Percentiles rank a stretch among this genome's conserved stretches.
These are phyloP conservation scores for Acanthamoeba royreba DNA, from an alignment of 208 protist genomes.

Conservation along the genomic window DNA sequence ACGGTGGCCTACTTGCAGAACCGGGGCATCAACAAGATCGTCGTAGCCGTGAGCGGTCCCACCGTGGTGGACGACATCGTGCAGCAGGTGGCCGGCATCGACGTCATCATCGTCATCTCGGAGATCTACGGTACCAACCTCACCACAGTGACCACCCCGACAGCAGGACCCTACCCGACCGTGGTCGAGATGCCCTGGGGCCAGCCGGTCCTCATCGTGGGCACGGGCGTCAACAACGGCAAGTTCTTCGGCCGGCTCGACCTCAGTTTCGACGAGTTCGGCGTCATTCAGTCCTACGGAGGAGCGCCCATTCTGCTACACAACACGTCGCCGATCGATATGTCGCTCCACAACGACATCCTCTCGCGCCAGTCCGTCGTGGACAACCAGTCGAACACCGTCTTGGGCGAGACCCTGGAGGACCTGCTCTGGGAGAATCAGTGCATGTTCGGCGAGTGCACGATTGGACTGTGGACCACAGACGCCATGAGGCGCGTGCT, in stretches of 20 bases:
- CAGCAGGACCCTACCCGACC: not conserved
- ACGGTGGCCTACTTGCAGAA: not conserved
- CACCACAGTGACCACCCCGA: not conserved
- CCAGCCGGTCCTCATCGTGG: not conserved
- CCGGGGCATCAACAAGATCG: constrained; percentile 7
- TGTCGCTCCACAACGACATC: not conserved
- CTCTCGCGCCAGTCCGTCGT: not conserved
- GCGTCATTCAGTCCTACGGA: not conserved
- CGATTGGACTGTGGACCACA: not conserved
- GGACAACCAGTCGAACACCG: not conserved
- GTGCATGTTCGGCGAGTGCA: constrained; percentile 27
- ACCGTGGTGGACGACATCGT: not conserved
- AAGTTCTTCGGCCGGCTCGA: not conserved
- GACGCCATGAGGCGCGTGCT: not conserved
- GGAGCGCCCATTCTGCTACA: not conserved
- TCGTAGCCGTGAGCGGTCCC: not conserved
- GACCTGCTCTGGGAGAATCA: not conserved
- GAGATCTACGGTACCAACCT: not conserved
- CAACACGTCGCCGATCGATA: not conserved
- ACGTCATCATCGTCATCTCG: not conserved
- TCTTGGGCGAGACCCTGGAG: not conserved
- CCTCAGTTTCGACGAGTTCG: not conserved
- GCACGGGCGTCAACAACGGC: not conserved
- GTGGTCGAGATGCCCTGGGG: not conserved
- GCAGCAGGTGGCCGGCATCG: not conserved